Evolutionary conservation across 176 grass and related monocot species (phyloP), one percentile per base, ranked within the genome.

Genomic region (Aegilops bicornis): DNA sequence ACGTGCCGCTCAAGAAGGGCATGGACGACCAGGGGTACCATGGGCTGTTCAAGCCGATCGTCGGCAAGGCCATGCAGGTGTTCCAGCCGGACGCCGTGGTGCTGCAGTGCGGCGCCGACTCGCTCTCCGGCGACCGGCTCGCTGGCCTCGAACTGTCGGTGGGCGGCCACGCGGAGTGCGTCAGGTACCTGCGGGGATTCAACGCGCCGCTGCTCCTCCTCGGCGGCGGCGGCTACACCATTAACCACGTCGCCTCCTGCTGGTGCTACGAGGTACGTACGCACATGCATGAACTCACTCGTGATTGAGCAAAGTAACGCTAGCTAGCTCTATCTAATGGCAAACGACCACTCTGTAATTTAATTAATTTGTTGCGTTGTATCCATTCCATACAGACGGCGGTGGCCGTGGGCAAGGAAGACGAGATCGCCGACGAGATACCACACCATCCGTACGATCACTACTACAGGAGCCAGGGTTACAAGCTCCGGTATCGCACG

Each of bases 221-320:
- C 61, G 95, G 93, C 64, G 92, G 95, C 69, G 95, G 95, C 15
- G 92, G 95, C 1, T 92, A 97, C 78, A 94, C 87, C 23, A 73
- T 91, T 6, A 83, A 86, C 73, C 88, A 91, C 71, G 95, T 92
- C 45, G 95, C 90, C 42, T 67, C 86, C 11, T 94, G 92, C 52
- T 94, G 92, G 92, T 92, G 92, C 87, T 92, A 94, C 82, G 92
- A 94, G 94, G 91, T 91, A 77, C 61, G 10, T 24, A 63, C 36
- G 36, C 36, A 37, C 22, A 10, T 24, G 22, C 59, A 62, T 23
- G 59, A 52, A 52, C 59, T 54, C 48, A 50, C 58, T 54, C 50
- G 45, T 56, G 52, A 20, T 58, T 58, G 52, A 58, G 8, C 52
- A 12, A 25, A 62, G 8, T 9, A 48, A 50, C 45, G 16, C 47